Conservation (phyloP, 345 rosid genomes). For the Eutrema yunnanense region DNA sequence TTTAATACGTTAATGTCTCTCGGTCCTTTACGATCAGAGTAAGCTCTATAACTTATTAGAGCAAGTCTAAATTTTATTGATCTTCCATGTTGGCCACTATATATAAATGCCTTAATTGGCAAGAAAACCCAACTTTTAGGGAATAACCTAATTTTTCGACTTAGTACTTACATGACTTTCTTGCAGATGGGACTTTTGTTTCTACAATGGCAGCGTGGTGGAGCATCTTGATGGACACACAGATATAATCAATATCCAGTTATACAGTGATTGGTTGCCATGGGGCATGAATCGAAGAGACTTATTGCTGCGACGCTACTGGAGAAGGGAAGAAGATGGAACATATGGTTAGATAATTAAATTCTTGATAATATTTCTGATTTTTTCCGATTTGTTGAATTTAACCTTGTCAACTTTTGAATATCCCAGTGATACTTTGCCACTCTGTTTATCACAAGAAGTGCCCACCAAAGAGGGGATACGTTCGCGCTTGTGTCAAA, state of each 20-base stretch:
- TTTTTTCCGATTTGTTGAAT: background rate
- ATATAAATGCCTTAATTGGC: background rate
- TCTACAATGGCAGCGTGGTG: constrained; percentile 58
- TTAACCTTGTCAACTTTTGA: constrained; percentile 7
- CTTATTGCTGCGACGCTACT: constrained; percentile 69
- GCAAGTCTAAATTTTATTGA: background rate
- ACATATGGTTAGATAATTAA: constrained; percentile 60
- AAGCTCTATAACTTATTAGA: constrained; percentile 27
- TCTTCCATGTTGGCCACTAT: background rate
- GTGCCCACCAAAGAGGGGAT: constrained; percentile 64
- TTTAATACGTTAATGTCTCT: constrained; percentile 76
- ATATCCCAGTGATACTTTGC: constrained; percentile 66
- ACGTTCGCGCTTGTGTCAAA: constrained; percentile 86
- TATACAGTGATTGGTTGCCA: constrained; percentile 79
- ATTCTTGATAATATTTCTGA: background rate
- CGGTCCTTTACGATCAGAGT: constrained; percentile 84
- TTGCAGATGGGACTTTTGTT: constrained; percentile 92
- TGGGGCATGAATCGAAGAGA: constrained; percentile 87
- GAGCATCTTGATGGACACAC: constrained; percentile 96
- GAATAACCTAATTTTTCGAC: background rate
- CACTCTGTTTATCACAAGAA: constrained; percentile 85
- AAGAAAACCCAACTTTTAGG: background rate
- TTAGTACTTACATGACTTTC: background rate
- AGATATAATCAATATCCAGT: constrained; percentile 57
- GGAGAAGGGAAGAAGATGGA: constrained; percentile 98